Conservation (phyloP, 192 early-diverging fungal genomes). For the Rhizoclosmatium sp. region DNA sequence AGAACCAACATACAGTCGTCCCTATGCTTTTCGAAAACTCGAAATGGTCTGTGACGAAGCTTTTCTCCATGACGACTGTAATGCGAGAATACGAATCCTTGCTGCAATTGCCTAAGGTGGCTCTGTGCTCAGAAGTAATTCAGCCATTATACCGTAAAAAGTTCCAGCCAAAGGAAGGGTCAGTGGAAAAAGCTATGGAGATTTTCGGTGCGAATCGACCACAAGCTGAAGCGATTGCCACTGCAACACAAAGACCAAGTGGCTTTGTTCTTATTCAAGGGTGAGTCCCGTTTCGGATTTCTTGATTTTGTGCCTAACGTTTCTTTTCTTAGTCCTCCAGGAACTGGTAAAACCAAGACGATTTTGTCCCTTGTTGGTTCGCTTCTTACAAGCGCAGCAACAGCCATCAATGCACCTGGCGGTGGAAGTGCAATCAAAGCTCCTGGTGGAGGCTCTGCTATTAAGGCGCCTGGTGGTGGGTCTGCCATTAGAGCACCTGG, state of each 20-base stretch:
- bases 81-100: conserved; percentile 87
- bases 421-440: conserved; percentile 7
- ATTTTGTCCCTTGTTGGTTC: conserved; percentile 85
- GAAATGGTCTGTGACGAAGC: conserved; percentile 48
- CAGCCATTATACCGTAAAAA: conserved; percentile 48
- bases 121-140: conserved; percentile 72
- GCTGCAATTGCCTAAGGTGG: conserved; percentile 65
- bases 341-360: conserved; percentile 88
- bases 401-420: conserved; percentile 38
- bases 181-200: conserved; percentile 51
- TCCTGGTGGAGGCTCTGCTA: conserved; percentile 31
- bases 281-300: conserved; percentile 48
- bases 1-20: conserved; percentile 49
- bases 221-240: conserved; percentile 85
- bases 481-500: conserved; percentile 14
- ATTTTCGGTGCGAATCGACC: conserved; percentile 87
- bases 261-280: conserved; percentile 93
- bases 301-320: conserved; percentile 66
- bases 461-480: background rate
- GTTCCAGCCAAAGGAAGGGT: conserved; percentile 35
- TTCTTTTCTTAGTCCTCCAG: conserved; percentile 50
- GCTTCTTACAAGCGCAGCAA: conserved; percentile 55
- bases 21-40: conserved; percentile 38
- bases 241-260: conserved; percentile 64
- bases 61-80: conserved; percentile 75